Evolutionary conservation across 306 rosid genomes (phyloP).

Genomic region (Medicago arabica): DNA sequence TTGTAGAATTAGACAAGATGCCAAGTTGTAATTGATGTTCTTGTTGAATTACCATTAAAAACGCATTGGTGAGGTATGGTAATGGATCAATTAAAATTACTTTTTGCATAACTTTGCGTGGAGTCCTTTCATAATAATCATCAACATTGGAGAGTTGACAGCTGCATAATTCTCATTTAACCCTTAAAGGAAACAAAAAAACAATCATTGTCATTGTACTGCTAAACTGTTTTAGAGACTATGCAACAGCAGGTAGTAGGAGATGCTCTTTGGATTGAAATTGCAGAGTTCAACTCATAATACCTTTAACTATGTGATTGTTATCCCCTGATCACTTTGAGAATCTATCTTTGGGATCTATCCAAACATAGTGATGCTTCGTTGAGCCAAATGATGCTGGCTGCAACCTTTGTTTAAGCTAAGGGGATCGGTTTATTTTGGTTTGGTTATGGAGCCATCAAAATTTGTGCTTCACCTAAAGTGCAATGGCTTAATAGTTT

Average conservation of each 20-base stretch:
- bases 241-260: neutral
- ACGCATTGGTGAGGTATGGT: neutral
- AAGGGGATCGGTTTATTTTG: neutral
- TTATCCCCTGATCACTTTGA: neutral
- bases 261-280: neutral
- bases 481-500: neutral
- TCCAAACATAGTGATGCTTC: neutral
- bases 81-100: neutral
- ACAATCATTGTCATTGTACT: neutral
- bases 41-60: neutral
- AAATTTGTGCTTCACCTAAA: neutral
- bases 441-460: neutral
- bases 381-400: conserved; percentile 1
- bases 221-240: neutral
- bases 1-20: neutral
- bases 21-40: neutral
- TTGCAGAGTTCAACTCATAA: neutral
- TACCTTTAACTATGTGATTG: neutral
- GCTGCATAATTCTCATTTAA: neutral
- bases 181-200: neutral
- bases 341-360: neutral
- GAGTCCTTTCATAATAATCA: too few relatives aligned
- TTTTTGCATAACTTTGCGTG: too few relatives aligned
- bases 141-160: neutral
- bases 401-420: neutral